Conservation (phyloP, 352 stramenopile species). For the Pythium utonaiense region DNA sequence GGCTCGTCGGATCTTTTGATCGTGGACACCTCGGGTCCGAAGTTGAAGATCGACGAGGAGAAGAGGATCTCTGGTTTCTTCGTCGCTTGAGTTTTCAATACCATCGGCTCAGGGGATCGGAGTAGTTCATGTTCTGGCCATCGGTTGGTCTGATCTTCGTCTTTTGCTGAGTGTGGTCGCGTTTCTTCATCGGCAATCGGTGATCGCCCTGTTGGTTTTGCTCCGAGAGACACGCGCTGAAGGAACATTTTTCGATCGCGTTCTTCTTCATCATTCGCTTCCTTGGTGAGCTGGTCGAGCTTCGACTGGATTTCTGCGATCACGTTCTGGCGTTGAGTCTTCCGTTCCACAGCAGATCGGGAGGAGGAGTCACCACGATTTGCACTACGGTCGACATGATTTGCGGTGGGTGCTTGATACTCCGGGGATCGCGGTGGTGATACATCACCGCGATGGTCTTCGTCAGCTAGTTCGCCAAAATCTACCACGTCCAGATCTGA, state of each 20-base stretch:
- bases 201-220: background rate
- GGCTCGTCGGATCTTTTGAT: background rate
- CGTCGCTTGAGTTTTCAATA: slow-evolving; percentile 4
- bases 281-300: slow-evolving; percentile 16
- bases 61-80: slow-evolving; percentile 24
- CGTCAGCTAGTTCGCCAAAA: background rate
- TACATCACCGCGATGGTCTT: background rate
- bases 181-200: background rate
- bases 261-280: slow-evolving; percentile 18
- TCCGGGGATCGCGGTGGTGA: background rate
- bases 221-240: background rate
- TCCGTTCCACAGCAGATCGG: background rate
- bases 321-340: slow-evolving; percentile 13
- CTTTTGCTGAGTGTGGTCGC: background rate
- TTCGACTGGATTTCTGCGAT: slow-evolving; percentile 23
- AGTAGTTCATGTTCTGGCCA: slow-evolving; percentile 16
- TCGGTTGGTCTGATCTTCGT: background rate
- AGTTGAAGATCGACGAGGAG: slow-evolving; percentile 25
- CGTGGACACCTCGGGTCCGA: background rate
- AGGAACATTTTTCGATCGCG: slow-evolving; percentile 8
- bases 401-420: background rate
- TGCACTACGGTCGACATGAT: background rate
- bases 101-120: slow-evolving; percentile 25
- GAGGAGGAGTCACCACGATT: background rate
- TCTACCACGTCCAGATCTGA: background rate